Percentiles rank a stretch among this genome's conserved stretches.
Evolutionary conservation across 441 rosid genomes (phyloP).

Genomic region (Caryocar brasiliense): DNA sequence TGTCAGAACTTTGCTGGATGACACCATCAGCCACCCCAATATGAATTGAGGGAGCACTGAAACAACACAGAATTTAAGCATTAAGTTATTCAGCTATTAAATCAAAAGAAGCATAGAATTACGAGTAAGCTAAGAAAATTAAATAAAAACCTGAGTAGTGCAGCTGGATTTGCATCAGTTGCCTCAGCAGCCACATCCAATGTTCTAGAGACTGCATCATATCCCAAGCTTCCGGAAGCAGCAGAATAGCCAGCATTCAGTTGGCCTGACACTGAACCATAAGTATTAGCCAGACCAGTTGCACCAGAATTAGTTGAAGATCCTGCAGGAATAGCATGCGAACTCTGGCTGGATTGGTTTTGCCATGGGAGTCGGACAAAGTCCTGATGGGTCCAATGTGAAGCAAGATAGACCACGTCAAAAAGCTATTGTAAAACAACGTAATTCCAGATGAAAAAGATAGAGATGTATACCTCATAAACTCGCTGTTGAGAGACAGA

Average conservation of each 20-base stretch:
- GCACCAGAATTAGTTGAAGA: constrained; percentile 49
- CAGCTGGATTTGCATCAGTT: constrained; percentile 45
- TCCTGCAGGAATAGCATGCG: constrained; percentile 51
- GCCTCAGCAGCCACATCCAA: constrained; percentile 58
- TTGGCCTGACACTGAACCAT: constrained; percentile 52
- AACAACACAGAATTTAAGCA: constrained; percentile 5
- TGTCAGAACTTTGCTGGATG: constrained; percentile 40
- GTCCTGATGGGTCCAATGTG: too few relatives aligned
- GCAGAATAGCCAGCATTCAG: constrained; percentile 40
- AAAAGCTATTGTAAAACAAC: constrained; percentile 4
- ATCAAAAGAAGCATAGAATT: neutral
- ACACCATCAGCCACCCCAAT: constrained; percentile 44
- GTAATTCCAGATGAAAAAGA: constrained; percentile 1
- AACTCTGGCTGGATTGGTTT: constrained; percentile 67
- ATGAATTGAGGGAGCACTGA: constrained; percentile 50
- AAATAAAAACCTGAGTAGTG: constrained; percentile 48
- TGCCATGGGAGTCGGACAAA: constrained; percentile 97
- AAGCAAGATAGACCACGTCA: too few relatives aligned
- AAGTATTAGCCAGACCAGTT: constrained; percentile 36
- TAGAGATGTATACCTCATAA: constrained; percentile 58
- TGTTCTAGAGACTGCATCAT: constrained; percentile 47
- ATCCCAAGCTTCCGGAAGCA: constrained; percentile 36
- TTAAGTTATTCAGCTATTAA: constrained; percentile 3
- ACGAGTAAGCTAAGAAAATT: neutral
- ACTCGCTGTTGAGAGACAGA: constrained; percentile 91